These are phyloP conservation scores for Fusarium buharicum DNA, from an alignment of 2,329 filamentous ascomycete genomes.

Conservation along the genomic window DNA sequence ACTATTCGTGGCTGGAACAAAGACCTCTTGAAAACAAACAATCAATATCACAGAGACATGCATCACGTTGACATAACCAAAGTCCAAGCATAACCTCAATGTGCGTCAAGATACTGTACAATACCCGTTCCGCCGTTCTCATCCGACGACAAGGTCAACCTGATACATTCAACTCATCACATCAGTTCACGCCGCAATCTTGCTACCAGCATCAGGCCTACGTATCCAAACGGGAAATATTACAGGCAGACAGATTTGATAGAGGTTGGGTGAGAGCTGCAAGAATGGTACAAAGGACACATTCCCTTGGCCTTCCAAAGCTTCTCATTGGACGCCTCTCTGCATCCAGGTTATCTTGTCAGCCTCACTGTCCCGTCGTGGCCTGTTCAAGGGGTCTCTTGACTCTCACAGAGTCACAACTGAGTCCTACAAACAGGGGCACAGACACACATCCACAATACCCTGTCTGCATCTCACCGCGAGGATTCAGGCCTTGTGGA, in stretches of 20 bases:
- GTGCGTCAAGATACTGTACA: constrained; percentile 10
- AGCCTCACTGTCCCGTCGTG: constrained; percentile 45
- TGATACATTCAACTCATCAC: too few relatives aligned
- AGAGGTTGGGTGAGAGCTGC: constrained; percentile 26
- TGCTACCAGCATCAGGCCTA: not conserved
- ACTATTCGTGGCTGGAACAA: constrained; percentile 18
- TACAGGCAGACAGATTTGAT: constrained; percentile 32
- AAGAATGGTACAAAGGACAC: constrained; percentile 34
- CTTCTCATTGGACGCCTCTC: constrained; percentile 40
- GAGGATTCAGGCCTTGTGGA: constrained; percentile 14
- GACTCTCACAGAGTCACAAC: constrained; percentile 14
- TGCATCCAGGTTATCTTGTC: constrained; percentile 38
- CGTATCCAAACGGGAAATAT: constrained; percentile 35
- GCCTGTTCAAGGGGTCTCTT: constrained; percentile 37
- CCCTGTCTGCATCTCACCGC: constrained; percentile 34
- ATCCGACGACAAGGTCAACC: constrained; percentile 14
- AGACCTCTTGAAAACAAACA: constrained; percentile 8
- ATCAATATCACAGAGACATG: not conserved
- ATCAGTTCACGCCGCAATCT: not conserved
- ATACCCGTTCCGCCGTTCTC: constrained; percentile 23
- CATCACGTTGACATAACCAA: not conserved
- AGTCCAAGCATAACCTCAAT: constrained; percentile 1
- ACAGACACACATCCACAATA: constrained; percentile 23
- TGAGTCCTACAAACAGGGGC: constrained; percentile 24
- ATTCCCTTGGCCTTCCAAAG: constrained; percentile 23